Evolutionary conservation across 2,329 filamentous ascomycete genomes (phyloP).

Genomic region (Claviceps maximensis): DNA sequence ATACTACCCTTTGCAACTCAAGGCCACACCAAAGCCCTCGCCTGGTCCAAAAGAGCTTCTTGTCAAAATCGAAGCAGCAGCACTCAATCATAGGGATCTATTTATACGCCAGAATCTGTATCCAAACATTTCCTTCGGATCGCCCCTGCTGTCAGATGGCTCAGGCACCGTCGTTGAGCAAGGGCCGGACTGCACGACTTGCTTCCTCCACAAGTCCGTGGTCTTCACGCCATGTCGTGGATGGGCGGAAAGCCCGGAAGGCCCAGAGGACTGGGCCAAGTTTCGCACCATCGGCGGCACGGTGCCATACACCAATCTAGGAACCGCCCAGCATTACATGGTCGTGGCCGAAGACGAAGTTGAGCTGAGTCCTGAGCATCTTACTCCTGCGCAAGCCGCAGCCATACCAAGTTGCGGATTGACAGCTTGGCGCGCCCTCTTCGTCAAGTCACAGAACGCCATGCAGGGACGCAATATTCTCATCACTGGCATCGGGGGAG

Average conservation of each 20-base stretch:
- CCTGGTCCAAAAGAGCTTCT: slow-evolving; percentile 57
- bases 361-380: slow-evolving; percentile 60
- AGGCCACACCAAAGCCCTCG: background rate
- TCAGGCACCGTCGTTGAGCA: slow-evolving; percentile 56
- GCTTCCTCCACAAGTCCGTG: slow-evolving; percentile 48
- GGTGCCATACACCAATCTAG: background rate
- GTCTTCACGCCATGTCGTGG: slow-evolving; percentile 66
- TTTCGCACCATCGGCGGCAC: slow-evolving; percentile 63
- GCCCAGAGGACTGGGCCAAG: slow-evolving; percentile 45
- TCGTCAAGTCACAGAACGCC: slow-evolving; percentile 56
- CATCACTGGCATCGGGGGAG: slow-evolving; percentile 84
- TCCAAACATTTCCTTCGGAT: slow-evolving; percentile 66
- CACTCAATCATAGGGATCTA: slow-evolving; percentile 88
- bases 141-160: slow-evolving; percentile 73
- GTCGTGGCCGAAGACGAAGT: slow-evolving; percentile 58
- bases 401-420: slow-evolving; percentile 74
- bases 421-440: slow-evolving; percentile 76
- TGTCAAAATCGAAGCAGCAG: slow-evolving; percentile 61
- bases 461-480: slow-evolving; percentile 59
- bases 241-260: slow-evolving; percentile 59
- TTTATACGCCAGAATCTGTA: slow-evolving; percentile 91
- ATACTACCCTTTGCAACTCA: slow-evolving; percentile 4
- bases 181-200: slow-evolving; percentile 32
- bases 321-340: slow-evolving; percentile 54
- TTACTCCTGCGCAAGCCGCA: slow-evolving; percentile 62